Conservation (phyloP, 2,329 filamentous ascomycete genomes). For the Aureobasidium leucospermi region DNA sequence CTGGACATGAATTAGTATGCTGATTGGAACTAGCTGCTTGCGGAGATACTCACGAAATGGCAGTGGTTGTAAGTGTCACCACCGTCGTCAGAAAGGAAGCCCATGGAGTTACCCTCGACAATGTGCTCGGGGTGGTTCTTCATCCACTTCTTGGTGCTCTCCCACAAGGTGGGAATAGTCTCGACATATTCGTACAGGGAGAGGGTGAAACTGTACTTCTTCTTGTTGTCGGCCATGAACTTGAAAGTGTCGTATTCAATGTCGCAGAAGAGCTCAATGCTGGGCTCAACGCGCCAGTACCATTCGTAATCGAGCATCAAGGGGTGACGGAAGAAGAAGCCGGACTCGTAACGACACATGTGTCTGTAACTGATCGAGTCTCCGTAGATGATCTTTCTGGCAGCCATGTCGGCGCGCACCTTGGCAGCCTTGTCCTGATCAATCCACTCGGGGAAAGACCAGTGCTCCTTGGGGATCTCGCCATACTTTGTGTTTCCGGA, state of each 20-base stretch:
- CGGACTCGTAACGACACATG: slow-evolving; percentile 99
- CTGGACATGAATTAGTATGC: slow-evolving; percentile 37
- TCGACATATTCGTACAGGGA: slow-evolving; percentile 95
- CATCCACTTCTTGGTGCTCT: slow-evolving; percentile 91
- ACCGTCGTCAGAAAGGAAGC: slow-evolving; percentile 82
- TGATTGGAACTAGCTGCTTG: background rate
- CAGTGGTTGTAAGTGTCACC: slow-evolving; percentile 94
- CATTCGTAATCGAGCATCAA: slow-evolving; percentile 96
- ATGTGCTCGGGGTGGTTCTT: slow-evolving; percentile 84
- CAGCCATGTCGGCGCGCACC: slow-evolving; percentile 88
- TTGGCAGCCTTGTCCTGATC: slow-evolving; percentile 88
- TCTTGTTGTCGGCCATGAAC: slow-evolving; percentile 89
- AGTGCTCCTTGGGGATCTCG: slow-evolving; percentile 82
- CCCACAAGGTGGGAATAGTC: slow-evolving; percentile 94
- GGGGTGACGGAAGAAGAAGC: slow-evolving; percentile 96
- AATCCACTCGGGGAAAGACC: slow-evolving; percentile 94
- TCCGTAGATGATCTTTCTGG: slow-evolving; percentile 95
- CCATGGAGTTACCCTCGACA: slow-evolving; percentile 74
- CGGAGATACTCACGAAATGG: slow-evolving; percentile 67
- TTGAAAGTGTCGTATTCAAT: slow-evolving; percentile 94
- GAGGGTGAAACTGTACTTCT: slow-evolving; percentile 96
- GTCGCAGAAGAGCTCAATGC: slow-evolving; percentile 93
- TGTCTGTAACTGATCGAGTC: slow-evolving; percentile 96
- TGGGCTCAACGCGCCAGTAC: slow-evolving; percentile 99
- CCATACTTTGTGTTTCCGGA: slow-evolving; percentile 91